Evolutionary conservation across 2,329 filamentous ascomycete species (phyloP).

Genomic region (Penicillium glabrum): DNA sequence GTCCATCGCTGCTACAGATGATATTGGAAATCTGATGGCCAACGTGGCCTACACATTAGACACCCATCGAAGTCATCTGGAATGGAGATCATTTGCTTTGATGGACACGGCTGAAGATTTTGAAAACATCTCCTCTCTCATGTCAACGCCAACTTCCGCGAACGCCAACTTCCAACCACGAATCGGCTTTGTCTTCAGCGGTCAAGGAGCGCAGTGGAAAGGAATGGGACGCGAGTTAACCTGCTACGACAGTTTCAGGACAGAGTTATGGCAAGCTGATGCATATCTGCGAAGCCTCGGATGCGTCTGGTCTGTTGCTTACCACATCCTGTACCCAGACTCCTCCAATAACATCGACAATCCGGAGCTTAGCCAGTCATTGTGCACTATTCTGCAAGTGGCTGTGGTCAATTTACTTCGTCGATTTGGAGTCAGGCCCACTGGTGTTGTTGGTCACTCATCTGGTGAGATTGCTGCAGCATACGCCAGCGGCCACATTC

Average conservation of each 20-base stretch:
- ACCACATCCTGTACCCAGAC: background rate
- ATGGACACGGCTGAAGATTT: no score
- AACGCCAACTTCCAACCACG: background rate
- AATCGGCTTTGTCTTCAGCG: background rate
- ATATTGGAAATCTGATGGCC: no score
- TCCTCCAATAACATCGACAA: conserved; percentile 11
- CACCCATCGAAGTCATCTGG: no score
- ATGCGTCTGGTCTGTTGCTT: background rate
- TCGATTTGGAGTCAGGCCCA: conserved; percentile 11
- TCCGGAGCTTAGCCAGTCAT: conserved; percentile 21
- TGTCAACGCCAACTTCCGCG: background rate
- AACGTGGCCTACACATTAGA: no score
- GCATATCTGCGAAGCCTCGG: background rate
- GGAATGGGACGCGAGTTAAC: background rate
- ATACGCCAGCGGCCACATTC: conserved; percentile 7
- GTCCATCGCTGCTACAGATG: no score
- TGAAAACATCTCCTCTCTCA: no score
- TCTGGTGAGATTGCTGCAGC: conserved; percentile 28
- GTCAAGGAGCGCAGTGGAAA: background rate
- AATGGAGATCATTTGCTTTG: no score
- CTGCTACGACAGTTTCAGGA: background rate
- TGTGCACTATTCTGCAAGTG: conserved; percentile 26
- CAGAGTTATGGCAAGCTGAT: background rate
- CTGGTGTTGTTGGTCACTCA: conserved; percentile 23
- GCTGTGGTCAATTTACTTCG: conserved; percentile 22